phyloP scores from a whole-genome alignment of 768 basidiomycete genomes.

The Gymnopilus dilepis region DNA sequence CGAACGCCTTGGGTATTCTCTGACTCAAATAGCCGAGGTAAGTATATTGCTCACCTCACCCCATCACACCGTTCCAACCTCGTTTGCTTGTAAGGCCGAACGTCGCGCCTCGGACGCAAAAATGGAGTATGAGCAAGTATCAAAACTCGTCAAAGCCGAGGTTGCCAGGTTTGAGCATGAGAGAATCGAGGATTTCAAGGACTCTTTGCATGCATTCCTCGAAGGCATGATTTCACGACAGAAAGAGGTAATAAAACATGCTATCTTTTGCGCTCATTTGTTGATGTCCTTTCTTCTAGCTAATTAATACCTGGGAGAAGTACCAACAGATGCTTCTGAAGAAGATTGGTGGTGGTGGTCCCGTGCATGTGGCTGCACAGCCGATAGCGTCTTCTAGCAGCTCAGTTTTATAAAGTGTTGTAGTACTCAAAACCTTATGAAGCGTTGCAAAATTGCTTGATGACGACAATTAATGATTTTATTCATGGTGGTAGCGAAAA shows the following conservation, averaged over 20 bases:
- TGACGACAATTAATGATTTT: conserved; percentile 16
- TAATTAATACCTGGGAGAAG: conserved; percentile 80
- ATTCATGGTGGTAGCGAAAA: conserved; percentile 22
- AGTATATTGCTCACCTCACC: too few species aligned
- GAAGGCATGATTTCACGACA: conserved; percentile 88
- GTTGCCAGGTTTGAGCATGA: conserved; percentile 92
- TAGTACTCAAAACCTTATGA: not conserved
- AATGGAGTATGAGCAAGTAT: conserved; percentile 88
- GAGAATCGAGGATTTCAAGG: conserved; percentile 92
- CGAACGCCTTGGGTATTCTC: conserved; percentile 74
- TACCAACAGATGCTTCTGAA: conserved; percentile 79
- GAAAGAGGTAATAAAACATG: conserved; percentile 60
- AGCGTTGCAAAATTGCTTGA: not conserved
- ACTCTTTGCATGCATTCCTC: conserved; percentile 79
- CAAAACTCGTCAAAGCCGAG: conserved; percentile 88
- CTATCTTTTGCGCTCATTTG: not conserved
- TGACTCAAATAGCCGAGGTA: conserved; percentile 83
- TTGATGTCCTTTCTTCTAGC: conserved; percentile 40
- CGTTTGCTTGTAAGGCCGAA: conserved; percentile 65
- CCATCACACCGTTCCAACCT: too few species aligned
- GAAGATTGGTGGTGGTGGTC: conserved; percentile 36
- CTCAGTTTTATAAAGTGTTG: not conserved
- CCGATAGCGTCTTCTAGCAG: conserved; percentile 10
- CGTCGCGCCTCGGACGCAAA: conserved; percentile 81
- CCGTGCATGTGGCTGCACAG: conserved; percentile 3